Conservation (phyloP, 2,329 filamentous ascomycete genomes). For the Lecanosticta acicola region DNA sequence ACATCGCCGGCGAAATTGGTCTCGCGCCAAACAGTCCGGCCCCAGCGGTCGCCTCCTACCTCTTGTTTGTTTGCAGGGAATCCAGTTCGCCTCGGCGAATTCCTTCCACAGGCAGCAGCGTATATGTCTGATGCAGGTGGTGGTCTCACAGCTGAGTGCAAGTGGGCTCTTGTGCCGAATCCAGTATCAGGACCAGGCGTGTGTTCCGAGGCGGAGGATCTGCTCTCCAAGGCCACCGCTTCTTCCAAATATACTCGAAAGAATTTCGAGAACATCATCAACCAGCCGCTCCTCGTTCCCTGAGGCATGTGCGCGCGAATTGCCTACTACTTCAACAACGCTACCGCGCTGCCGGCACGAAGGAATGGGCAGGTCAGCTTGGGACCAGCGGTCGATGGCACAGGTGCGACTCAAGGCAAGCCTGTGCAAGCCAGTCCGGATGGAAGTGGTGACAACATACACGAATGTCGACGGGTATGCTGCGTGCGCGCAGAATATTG, state of each 20-base stretch:
- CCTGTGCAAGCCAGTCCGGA: constrained; percentile 20
- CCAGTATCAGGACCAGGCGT: constrained; percentile 23
- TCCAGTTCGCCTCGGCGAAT: constrained; percentile 17
- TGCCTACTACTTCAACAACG: constrained; percentile 25
- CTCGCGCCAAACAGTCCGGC: constrained; percentile 21
- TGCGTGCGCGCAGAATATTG: constrained; percentile 23
- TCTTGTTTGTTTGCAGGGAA: constrained; percentile 19
- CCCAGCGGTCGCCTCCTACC: constrained; percentile 17
- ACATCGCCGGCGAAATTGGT: constrained; percentile 19
- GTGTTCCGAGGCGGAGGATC: constrained; percentile 18
- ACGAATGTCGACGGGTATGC: constrained; percentile 15
- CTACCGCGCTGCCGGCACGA: constrained; percentile 16
- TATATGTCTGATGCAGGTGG: constrained; percentile 15
- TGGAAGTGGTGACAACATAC: constrained; percentile 19
- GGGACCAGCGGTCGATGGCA: constrained; percentile 19
- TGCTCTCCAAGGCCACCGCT: constrained; percentile 13
- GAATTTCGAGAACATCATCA: constrained; percentile 20
- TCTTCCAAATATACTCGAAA: constrained; percentile 10
- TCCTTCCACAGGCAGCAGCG: constrained; percentile 12
- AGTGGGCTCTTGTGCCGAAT: constrained; percentile 21
- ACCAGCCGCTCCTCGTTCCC: constrained; percentile 17
- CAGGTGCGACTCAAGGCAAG: constrained; percentile 5
- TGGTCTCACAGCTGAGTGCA: constrained; percentile 11
- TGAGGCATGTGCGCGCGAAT: constrained; percentile 21
- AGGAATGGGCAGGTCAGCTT: constrained; percentile 21